Evolutionary conservation across 495 filamentous ascomycete species (phyloP).

Genomic region (Penicillium goetzii): DNA sequence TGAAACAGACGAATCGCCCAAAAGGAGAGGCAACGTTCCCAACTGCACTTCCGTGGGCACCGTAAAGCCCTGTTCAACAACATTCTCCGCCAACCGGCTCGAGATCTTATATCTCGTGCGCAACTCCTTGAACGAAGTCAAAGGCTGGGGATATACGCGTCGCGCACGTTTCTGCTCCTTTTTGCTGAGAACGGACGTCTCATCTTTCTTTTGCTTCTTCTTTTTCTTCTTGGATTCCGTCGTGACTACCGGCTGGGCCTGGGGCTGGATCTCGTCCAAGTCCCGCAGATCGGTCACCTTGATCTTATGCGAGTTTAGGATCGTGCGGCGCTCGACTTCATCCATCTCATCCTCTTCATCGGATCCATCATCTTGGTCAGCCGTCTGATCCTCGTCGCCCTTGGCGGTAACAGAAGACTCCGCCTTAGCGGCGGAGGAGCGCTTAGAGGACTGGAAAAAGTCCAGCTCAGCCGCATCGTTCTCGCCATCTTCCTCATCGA

Average conservation of each 20-base stretch:
- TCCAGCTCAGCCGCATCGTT: constrained; percentile 37
- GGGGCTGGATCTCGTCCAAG: constrained; percentile 40
- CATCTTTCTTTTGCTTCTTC: constrained; percentile 50
- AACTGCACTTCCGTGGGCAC: constrained; percentile 94
- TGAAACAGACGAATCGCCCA: constrained; percentile 46
- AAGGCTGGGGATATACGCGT: constrained; percentile 71
- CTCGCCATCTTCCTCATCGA: constrained; percentile 30
- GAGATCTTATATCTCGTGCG: constrained; percentile 70
- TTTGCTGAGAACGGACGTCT: constrained; percentile 47
- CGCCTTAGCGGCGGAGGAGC: constrained; percentile 24
- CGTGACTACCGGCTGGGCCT: constrained; percentile 40
- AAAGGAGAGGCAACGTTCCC: constrained; percentile 76
- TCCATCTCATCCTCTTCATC: constrained; percentile 44
- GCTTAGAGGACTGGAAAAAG: constrained; percentile 43
- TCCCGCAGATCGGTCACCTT: constrained; percentile 76
- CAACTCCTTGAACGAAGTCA: constrained; percentile 77
- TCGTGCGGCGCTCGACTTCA: constrained; percentile 70
- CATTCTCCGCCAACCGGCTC: constrained; percentile 71
- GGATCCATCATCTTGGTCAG: constrained; percentile 28
- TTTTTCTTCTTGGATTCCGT: constrained; percentile 57
- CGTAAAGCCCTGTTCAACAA: constrained; percentile 80
- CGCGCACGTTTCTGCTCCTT: constrained; percentile 56
- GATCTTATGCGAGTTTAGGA: constrained; percentile 82
- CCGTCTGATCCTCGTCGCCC: constrained; percentile 23
- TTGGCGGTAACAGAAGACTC: constrained; percentile 22